Base-by-base conservation (phyloP, 108 stramenopile species). In the Stephanodiscus minutulus region DNA sequence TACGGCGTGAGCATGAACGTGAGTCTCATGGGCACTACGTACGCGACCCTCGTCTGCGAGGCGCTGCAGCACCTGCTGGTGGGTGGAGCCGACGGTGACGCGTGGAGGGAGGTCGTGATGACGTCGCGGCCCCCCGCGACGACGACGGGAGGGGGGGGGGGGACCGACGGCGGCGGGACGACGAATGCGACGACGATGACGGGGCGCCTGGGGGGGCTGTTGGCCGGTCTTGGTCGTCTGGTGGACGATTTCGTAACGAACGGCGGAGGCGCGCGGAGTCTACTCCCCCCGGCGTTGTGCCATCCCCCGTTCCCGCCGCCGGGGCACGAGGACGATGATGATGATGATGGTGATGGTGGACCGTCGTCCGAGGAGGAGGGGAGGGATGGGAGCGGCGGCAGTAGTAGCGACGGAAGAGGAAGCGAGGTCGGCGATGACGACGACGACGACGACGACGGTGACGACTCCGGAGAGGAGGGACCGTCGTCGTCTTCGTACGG, bases 1-100 rank as follows among this genome's bases (percentile, higher is more conserved):
- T 83, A 85, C 5, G 94, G 94, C 17, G 80, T 96, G 9, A 90
- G 88, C 5, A 80, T 97, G 57, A 97, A 97, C 64, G 82, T 96
- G 0, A 87, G 85, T 0, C 81, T 97, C 28, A 95, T 95, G 89
- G 91, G 87, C 35, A 85, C 79, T 15, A 92, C 87, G 41, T 96
- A 91, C 68, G 95, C 94, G 9, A 76, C 81, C 4, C 22, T 96
- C 11, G 65, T 85, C 22, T 81, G 86, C 57, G 82, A 86, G 48
- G 82, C 88, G 20, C 63, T 97, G 9, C 85, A 90, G 25, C 93
- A 96, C 44, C 29, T 82, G 57, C 50, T 96, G n/a, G 47, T 93
- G 7, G 69, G 82, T 59, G 69, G 68, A 6, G 80, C 86, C 33
- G 82, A 81, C 15, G 46, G 61, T 2, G 47, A 62, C 2, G n/a